Evolutionary conservation across 1,139 yeast genomes (phyloP), one percentile per base, ranked within the genome.

Genomic region (Scheffersomyces parashehatae): DNA sequence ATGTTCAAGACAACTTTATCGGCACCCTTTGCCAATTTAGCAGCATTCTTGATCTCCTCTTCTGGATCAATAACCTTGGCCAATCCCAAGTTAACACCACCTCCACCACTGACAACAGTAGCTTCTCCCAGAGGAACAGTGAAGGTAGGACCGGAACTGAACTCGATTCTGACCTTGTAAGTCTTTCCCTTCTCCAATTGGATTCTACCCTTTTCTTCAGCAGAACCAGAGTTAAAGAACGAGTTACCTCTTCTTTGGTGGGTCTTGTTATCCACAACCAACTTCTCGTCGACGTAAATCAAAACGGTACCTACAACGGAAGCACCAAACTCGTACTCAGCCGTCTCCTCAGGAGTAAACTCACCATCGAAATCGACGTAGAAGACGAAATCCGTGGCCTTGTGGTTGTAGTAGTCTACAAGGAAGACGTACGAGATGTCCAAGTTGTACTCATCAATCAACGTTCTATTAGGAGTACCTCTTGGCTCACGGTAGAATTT

Each of bases 351-450:
- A 0, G 58, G 56, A 3, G 45, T 46, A 14, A 48, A 40, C 28
- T 36, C 39, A 10, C 49, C 42, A 29, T 46, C 45, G 29, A 53
- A 38, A 24, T 49, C 52, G 3, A 46, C 46, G 35, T 46, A 53
- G 44, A 46, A 53, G n/a, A 36, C n/a, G 12, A 39, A 36, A 29
- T 47, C 37, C 35, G 26, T 39, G 34, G 51, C 35, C 29, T 43
- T 44, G 31, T 43, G 45, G 28, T 50, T 41, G 35, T 35, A 34
- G 41, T 53, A 53, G 40, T 82, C 64, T 48, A 80, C 81, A 1
- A 87, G 85, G 53, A 82, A 88, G 8, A 82, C 65, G 1, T 85
- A 84, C 60, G 81, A 82, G 28, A 83, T 75, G 60, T 82, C 88
- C 84, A 85, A 82, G 60, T 77, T 80, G 52, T 87, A 67, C 6